Base-by-base conservation (phyloP, 352 stramenopile species). In the Pythium pectinolyticum region DNA sequence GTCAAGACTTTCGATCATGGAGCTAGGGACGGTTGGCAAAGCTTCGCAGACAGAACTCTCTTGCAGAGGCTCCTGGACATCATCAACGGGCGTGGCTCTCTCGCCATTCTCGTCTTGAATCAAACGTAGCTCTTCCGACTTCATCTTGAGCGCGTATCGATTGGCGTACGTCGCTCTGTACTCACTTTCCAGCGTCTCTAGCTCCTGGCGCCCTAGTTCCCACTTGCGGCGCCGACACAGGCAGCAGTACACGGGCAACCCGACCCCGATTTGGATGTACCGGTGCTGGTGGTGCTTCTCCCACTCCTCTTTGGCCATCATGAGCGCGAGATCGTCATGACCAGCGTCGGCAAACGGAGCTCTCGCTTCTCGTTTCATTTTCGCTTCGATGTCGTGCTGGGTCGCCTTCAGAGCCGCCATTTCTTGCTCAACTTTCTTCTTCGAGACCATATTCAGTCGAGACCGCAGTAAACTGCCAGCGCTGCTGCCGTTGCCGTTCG, bases 281-380 rank as follows among this genome's bases (percentile, higher is more conserved):
- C 80, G 78, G 57, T 91, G 82, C 2, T 89, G 82, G 31, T 91
- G 80, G 11, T 87, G 74, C 43, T 80, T 86, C 59, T 88, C 77
- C 82, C 82, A 91, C 34, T 84, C 66, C 48, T 89, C 77, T 51
- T 78, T 87, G 0, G 59, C 27, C 10, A 63, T 50, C n/a, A 82
- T 48, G 2, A 71, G 47, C 39, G 45, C 68, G 0, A 69, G 28
- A 5, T 28, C 39, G 25, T 63, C 55, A 24, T 68, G 68, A 6
- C 56, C 66, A 19, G 71, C 43, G 3, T 43, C 32, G 7, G 56
- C 49, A 30, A 77, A 74, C 2, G 56, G 61, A 27, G 60, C 49
- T 2, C 55, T 46, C 28, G 49, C 63, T 30, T 75, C 67, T 41
- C 41, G 45, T 2, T 72, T 51, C 11, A 64, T 60, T 9, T 75